Evolutionary conservation across 495 filamentous ascomycete genomes (phyloP).

Genomic region (Neurospora pannonica): DNA sequence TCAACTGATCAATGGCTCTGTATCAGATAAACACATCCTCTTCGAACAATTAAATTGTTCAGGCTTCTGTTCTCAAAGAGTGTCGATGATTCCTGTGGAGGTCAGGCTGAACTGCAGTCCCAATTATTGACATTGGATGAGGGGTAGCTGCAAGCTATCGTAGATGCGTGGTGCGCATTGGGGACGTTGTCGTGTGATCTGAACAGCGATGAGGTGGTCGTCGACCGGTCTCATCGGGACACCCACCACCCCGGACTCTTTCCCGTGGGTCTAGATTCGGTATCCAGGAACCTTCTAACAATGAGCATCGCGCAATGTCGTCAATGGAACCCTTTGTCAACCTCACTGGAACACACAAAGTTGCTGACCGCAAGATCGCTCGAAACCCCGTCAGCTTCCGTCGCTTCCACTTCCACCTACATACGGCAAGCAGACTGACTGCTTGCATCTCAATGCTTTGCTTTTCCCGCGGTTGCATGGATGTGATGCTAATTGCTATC

Average conservation of each 20-base stretch:
- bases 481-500: not conserved
- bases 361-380: not conserved
- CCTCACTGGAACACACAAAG: not conserved
- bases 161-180: not conserved
- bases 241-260: not conserved
- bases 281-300: not conserved
- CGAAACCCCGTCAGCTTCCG: not conserved
- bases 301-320: not conserved
- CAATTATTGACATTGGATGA: not conserved
- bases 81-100: not conserved
- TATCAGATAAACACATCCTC: not conserved
- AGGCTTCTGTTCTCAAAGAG: not conserved
- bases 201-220: not conserved
- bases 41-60: not conserved
- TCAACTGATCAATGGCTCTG: not conserved
- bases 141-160: not conserved
- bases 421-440: not conserved
- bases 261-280: not conserved
- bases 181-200: not conserved
- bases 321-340: not conserved
- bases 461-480: not conserved
- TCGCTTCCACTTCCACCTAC: not conserved
- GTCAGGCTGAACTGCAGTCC: not conserved
- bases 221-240: not conserved
- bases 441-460: not conserved